Evolutionary conservation across 345 rosid species (phyloP).

Genomic region (Populus davidiana): DNA sequence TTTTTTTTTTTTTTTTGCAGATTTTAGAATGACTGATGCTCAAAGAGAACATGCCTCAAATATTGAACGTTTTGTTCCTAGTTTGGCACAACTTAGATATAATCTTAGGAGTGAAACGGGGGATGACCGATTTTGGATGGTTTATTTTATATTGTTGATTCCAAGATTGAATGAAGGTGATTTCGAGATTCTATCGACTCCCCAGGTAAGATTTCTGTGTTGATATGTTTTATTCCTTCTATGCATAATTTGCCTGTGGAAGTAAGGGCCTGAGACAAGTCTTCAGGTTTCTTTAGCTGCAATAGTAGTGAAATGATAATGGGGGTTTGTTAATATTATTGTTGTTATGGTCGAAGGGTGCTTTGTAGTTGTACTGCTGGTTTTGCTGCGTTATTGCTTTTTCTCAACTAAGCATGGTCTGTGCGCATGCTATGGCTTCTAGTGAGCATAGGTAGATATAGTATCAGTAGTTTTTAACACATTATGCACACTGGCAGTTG

Average conservation of each 20-base stretch:
- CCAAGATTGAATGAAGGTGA: conserved; percentile 61
- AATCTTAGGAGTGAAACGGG: conserved; percentile 37
- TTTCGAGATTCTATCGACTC: conserved; percentile 53
- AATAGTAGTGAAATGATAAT: neutral
- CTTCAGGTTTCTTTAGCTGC: neutral
- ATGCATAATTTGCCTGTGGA: neutral
- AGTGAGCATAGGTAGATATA: neutral
- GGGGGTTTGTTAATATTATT: neutral
- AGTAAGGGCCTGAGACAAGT: neutral
- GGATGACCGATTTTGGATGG: conserved; percentile 60
- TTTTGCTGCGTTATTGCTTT: neutral
- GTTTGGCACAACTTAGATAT: conserved; percentile 44
- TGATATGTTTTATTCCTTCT: neutral
- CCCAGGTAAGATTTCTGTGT: conserved; percentile 40
- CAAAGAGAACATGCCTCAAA: conserved; percentile 55
- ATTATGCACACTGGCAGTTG: no score
- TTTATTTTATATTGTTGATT: conserved; percentile 66
- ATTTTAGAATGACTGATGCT: conserved; percentile 52
- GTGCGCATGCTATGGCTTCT: neutral
- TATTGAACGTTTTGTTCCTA: conserved; percentile 56
- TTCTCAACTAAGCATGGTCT: neutral
- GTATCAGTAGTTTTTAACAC: neutral
- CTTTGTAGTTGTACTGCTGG: neutral
- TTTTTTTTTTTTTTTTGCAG: conserved; percentile 35
- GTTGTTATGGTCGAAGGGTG: neutral